Base-by-base conservation (phyloP, 1,139 yeast genomes). In the Taphrina deformans region DNA sequence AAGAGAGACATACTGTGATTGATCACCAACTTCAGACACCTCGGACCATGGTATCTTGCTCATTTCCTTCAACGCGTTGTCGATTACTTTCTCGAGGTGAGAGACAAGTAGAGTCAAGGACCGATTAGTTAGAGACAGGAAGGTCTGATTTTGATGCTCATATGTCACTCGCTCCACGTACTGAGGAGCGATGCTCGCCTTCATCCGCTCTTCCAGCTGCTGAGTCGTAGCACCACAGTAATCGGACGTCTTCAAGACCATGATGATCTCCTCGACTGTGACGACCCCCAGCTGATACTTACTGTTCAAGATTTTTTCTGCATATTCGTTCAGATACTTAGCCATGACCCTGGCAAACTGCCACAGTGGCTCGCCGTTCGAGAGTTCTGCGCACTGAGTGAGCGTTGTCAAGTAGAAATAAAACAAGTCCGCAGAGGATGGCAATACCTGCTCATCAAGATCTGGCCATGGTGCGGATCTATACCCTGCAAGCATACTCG, bases 371-470 rank as follows among this genome's bases (percentile, higher is more conserved):
- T 81, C 82, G 0, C 93, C 92, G 23, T 82, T 83, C 0, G 93
- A 85, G 26, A 93, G 77, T 68, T 88, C 88, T 23, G 88, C 79
- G n/a, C 89, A 81, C 73, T 91, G 97, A 9, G 86, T 80, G 48
- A 93, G 77, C 10, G 88, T 78, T 64, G 86, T 86, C 65, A 96
- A 83, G 73, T 88, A 91, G 4, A 83, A 78, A 70, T 90, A 83
- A 75, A 93, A 92, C 52, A 93, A 76, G 69, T 93, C 98, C 0
- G 96, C 90, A 6, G 96, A 88, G 0, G 97, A 89, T 44, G 86
- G 87, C 9, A 90, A 80, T 16, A 90, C 89, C 10, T 79, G 79
- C 18, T 74, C 72, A 7, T 75, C 76, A 26, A 75, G 69, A 14
- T 65, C 60, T 1, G 65, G 40, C 53, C 67, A 41, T 55, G 69